Evolutionary conservation across 108 stramenopile species (phyloP).

Genomic region (Nannochloropsis salina): DNA sequence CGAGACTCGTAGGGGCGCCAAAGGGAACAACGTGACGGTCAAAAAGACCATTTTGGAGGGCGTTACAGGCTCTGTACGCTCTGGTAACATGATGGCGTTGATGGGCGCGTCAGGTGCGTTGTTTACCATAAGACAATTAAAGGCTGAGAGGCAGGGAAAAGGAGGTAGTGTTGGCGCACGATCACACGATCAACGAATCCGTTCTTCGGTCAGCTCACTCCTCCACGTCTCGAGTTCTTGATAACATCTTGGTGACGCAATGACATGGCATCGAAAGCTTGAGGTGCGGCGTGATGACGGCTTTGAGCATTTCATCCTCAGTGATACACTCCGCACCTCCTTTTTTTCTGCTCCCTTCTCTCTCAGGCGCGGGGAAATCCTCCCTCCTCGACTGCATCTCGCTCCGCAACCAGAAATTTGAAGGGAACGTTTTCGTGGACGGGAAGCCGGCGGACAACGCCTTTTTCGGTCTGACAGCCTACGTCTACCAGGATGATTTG

Average conservation of each 20-base stretch:
- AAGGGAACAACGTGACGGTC: not conserved
- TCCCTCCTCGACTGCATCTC: not conserved
- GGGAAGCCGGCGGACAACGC: not conserved
- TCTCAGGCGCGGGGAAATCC: not conserved
- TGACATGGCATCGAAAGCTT: no score
- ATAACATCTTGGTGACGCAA: no score
- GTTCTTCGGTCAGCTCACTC: no score
- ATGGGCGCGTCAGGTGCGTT: not conserved
- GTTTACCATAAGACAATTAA: no score
- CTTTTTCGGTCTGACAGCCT: constrained; percentile 9
- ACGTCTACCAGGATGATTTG: constrained; percentile 44
- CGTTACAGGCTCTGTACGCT: not conserved
- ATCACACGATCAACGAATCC: no score
- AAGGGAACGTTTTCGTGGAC: not conserved
- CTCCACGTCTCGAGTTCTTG: no score
- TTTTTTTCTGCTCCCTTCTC: not conserved
- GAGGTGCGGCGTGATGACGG: no score
- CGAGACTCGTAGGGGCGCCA: not conserved
- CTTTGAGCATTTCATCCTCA: not conserved
- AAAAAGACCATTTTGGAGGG: not conserved
- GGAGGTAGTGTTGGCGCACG: not conserved
- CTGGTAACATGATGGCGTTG: constrained; percentile 13
- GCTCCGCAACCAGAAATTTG: not conserved
- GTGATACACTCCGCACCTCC: not conserved
- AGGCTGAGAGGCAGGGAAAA: not conserved